Conservation (phyloP, 306 rosid genomes). For the Castanea sativa region DNA sequence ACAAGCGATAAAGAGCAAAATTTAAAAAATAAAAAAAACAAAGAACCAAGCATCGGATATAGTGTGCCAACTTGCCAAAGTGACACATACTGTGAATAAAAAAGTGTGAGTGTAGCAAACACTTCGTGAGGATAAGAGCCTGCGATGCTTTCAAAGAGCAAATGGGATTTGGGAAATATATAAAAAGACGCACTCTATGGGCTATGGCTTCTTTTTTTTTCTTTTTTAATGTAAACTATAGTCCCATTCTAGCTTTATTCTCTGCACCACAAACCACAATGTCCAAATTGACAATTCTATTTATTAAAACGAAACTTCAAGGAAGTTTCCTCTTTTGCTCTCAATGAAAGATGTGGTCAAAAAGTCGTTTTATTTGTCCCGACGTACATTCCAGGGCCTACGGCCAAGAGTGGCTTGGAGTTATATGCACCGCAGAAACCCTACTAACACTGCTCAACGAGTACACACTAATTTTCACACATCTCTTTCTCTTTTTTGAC, state of each 20-base stretch:
- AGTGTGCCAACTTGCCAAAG: not conserved
- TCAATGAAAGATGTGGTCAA: not conserved
- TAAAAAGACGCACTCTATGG: not conserved
- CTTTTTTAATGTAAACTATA: not conserved
- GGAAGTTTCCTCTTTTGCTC: conserved; percentile 3
- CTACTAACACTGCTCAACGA: not conserved
- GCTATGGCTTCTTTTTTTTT: not conserved
- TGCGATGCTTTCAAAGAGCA: not conserved
- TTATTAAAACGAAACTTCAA: no score
- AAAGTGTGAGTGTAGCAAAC: not conserved
- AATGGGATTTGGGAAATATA: not conserved
- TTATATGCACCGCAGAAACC: not conserved
- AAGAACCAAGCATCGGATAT: not conserved
- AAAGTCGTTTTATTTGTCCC: not conserved
- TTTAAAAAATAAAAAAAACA: not conserved
- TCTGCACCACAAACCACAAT: no score
- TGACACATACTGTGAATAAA: not conserved
- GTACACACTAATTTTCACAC: no score
- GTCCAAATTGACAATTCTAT: no score
- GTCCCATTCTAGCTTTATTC: no score
- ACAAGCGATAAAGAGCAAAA: not conserved
- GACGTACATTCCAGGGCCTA: not conserved
- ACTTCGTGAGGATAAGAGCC: not conserved
- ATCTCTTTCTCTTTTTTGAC: no score
- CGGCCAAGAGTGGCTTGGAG: not conserved